Evolutionary conservation across 805 yeast species (phyloP).

Genomic region (Kodamaea restingae): DNA sequence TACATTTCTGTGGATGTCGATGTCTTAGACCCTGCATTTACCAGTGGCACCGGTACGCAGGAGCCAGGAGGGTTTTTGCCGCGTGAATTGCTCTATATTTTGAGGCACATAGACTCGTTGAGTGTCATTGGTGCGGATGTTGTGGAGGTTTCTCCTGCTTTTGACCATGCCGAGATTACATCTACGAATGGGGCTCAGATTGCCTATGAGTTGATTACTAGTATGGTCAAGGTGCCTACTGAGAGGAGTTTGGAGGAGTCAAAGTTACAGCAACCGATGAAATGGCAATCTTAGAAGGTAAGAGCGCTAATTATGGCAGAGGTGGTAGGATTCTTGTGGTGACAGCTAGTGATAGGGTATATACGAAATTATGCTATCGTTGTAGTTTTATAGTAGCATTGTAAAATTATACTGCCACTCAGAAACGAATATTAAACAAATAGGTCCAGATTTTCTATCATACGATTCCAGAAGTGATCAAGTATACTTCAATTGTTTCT

Average conservation of each 20-base stretch:
- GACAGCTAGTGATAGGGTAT: too few species aligned
- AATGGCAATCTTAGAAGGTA: neutral
- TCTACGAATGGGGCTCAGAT: slow-evolving; percentile 69
- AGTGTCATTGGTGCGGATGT: slow-evolving; percentile 53
- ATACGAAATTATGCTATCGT: too few species aligned
- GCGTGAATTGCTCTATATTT: slow-evolving; percentile 47
- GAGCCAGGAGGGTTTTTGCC: slow-evolving; percentile 60
- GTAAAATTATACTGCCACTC: too few species aligned
- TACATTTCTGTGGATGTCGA: slow-evolving; percentile 78
- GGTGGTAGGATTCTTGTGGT: neutral
- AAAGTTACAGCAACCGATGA: neutral
- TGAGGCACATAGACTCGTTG: slow-evolving; percentile 42
- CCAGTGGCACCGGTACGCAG: slow-evolving; percentile 57
- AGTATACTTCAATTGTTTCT: too few species aligned
- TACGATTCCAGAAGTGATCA: too few species aligned
- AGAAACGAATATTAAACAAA: too few species aligned
- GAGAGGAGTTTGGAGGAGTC: neutral
- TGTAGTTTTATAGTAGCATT: too few species aligned
- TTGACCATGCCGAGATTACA: slow-evolving; percentile 62
- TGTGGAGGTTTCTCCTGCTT: slow-evolving; percentile 61
- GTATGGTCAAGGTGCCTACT: slow-evolving; percentile 63
- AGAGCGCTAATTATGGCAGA: neutral
- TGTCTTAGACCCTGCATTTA: slow-evolving; percentile 54
- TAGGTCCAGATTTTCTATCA: too few species aligned
- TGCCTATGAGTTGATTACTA: slow-evolving; percentile 65